Base-by-base conservation (phyloP, 305 asterid genomes). In the Petunia hybrid region DNA sequence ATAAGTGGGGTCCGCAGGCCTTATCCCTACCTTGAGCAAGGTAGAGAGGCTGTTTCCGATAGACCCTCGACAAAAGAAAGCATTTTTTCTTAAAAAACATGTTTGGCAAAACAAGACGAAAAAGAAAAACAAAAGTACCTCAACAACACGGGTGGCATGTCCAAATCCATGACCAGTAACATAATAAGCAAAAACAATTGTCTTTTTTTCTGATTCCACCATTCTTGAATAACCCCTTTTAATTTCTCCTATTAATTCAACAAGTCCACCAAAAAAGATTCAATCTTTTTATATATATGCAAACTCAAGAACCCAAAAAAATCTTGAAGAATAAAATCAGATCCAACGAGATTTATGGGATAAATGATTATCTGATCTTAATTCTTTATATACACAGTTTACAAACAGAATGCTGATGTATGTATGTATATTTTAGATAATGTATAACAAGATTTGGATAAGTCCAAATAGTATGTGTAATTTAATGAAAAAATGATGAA, bases 101-200 rank as follows among this genome's bases (percentile, higher is more conserved):
- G n/a, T n/a, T n/a, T n/a, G n/a, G n/a, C n/a, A n/a, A 0, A 51
- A 35, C 76, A 6, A 31, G n/a, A 1, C 48, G 43, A 43, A 35
- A 40, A 31, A 9, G 53, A 36, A 5, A 39, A 63, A 57, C 59
- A 53, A 53, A 40, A 39, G 69, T 83, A 92, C 95, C 95, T 92
- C 95, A 16, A 84, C 90, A 80, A 83, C 92, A 80, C 97, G 97
- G 73, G 95, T 91, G 84, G 97, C 97, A 80, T 92, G 97, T 57
- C 92, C 95, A 80, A 85, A 91, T 81, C 97, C 97, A 85, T 91
- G 94, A 2, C 95, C 94, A 39, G 95, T 86, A 45, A 92, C 92
- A 65, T 92, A 92, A 80, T 91, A 92, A n/a, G 95, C 97, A 65
- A 91, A 91, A 7, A 92, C 92, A 39, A 92, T 90, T 71, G 91